Conservation (phyloP, 2,329 filamentous ascomycete species). For the Neonectria faginata region DNA sequence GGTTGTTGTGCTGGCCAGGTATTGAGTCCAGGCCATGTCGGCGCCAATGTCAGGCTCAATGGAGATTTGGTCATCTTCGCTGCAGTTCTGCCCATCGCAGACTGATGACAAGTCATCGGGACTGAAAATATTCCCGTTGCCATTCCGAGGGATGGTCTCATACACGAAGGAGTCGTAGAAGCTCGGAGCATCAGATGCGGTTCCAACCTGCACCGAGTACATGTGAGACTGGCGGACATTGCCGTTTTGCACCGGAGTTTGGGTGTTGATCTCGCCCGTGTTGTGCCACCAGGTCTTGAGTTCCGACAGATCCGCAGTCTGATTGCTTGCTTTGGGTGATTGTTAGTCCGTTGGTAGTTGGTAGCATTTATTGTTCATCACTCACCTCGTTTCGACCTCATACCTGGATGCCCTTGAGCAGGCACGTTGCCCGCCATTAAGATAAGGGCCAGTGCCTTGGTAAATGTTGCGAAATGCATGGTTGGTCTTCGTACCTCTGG, state of each 20-base stretch:
- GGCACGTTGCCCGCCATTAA: not conserved
- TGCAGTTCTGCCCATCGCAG: conserved; percentile 39
- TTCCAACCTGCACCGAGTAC: conserved; percentile 31
- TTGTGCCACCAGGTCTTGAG: conserved; percentile 36
- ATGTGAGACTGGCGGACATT: conserved; percentile 38
- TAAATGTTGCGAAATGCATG: not conserved
- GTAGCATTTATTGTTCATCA: not conserved
- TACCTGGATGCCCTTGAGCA: not conserved
- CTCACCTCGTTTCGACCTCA: not conserved
- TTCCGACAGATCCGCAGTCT: not conserved
- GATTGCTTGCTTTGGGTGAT: not conserved
- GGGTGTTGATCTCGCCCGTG: conserved; percentile 33
- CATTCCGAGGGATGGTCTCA: conserved; percentile 52
- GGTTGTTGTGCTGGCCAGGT: conserved; percentile 41
- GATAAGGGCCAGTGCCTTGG: not conserved
- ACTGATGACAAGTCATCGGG: conserved; percentile 33
- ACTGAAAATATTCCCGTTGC: conserved; percentile 48
- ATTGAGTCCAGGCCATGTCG: conserved; percentile 54
- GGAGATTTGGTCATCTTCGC: conserved; percentile 45
- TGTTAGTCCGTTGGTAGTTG: not conserved
- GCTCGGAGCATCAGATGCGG: not conserved
- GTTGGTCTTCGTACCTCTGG: not conserved
- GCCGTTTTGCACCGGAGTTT: conserved; percentile 22
- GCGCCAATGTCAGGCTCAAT: conserved; percentile 48
- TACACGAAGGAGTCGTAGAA: conserved; percentile 51